Conservation (phyloP, 192 early-diverging fungal species). For the Backusella liffmaniae region DNA sequence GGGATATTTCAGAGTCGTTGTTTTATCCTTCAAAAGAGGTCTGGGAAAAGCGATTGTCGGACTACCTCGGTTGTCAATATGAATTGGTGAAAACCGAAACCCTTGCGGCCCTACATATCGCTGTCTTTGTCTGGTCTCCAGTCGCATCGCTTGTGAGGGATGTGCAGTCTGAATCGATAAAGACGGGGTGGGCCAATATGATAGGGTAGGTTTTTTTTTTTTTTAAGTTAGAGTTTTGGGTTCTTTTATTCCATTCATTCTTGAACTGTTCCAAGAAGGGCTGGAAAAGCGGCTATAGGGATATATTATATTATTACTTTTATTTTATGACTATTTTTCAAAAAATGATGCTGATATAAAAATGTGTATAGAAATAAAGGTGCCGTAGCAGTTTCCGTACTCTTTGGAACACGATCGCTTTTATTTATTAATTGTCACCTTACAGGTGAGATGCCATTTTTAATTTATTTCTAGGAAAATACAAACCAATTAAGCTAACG, state of each 20-base stretch:
- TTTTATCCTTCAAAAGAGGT: constrained; percentile 49
- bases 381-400: constrained; percentile 48
- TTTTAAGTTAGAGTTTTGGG: too few relatives aligned
- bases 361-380: constrained; percentile 44
- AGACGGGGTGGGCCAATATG: constrained; percentile 35
- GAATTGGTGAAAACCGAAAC: constrained; percentile 49
- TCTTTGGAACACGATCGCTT: constrained; percentile 45
- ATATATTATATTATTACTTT: too few relatives aligned
- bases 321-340: too few relatives aligned
- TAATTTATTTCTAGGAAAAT: background rate
- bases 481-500: background rate
- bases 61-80: constrained; percentile 41
- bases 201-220: constrained; percentile 11
- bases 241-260: background rate
- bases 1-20: constrained; percentile 49
- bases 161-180: constrained; percentile 21
- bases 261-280: background rate
- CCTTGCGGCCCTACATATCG: constrained; percentile 50
- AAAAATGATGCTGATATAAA: background rate
- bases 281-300: too few relatives aligned
- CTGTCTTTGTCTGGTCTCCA: constrained; percentile 48
- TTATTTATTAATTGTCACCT: constrained; percentile 53
- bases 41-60: constrained; percentile 44
- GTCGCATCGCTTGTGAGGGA: constrained; percentile 38
- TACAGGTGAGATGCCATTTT: constrained; percentile 30